phyloP scores from a whole-genome alignment of 768 basidiomycete species.

The Gyrodon lividus region DNA sequence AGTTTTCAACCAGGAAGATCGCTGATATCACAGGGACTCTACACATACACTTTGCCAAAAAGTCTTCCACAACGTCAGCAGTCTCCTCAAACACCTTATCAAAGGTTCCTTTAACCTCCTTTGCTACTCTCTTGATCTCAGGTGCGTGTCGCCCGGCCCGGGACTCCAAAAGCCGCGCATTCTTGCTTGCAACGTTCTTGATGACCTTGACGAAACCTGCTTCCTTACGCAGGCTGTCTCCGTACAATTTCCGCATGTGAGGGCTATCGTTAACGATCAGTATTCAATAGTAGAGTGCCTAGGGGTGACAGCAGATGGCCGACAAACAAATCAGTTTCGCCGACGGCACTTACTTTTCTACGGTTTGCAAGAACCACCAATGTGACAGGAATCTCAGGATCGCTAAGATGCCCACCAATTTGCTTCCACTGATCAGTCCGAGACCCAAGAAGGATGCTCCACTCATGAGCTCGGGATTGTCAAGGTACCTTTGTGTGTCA shows the following conservation, averaged over 20 bases:
- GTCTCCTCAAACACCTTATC: conserved; percentile 97
- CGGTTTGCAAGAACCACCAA: conserved; percentile 93
- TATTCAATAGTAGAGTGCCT: not conserved
- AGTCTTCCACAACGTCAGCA: conserved; percentile 89
- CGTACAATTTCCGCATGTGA: conserved; percentile 98
- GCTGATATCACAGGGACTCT: not conserved
- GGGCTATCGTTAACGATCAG: conserved; percentile 52
- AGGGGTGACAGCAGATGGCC: not conserved
- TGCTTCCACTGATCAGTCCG: conserved; percentile 87
- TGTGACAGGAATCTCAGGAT: conserved; percentile 83
- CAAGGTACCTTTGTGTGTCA: conserved; percentile 61
- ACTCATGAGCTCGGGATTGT: conserved; percentile 95
- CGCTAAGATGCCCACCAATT: conserved; percentile 84
- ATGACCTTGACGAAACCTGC: conserved; percentile 99
- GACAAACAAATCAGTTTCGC: not conserved
- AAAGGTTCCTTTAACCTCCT: conserved; percentile 90
- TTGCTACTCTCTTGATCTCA: conserved; percentile 78
- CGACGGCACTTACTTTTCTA: conserved; percentile 74
- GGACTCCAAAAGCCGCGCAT: conserved; percentile 71
- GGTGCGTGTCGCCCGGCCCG: conserved; percentile 81
- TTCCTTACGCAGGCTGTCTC: conserved; percentile 89
- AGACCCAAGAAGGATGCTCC: conserved; percentile 95
- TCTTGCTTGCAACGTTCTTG: conserved; percentile 85
- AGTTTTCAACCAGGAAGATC: conserved; percentile 9
- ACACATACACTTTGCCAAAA: conserved; percentile 81